Evolutionary conservation across 1,139 yeast species (phyloP).

Genomic region (Lodderomyces theae): DNA sequence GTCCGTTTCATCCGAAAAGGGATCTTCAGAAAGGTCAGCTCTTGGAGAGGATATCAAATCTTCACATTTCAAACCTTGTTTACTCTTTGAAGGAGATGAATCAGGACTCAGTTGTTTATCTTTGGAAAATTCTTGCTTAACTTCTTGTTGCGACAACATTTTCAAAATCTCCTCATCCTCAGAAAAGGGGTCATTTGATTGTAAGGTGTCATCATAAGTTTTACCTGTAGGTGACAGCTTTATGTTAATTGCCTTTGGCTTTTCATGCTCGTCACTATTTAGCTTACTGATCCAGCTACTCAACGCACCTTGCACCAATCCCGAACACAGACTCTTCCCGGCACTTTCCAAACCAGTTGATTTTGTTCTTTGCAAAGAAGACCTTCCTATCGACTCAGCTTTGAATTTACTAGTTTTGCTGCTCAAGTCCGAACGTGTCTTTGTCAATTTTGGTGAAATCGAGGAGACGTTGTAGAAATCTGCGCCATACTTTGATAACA

Average conservation of each 20-base stretch:
- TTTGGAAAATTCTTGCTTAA: background rate
- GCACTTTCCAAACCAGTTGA: constrained; percentile 24
- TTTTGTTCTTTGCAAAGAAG: constrained; percentile 28
- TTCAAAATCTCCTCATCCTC: constrained; percentile 33
- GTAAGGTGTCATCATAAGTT: constrained; percentile 1
- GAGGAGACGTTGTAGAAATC: constrained; percentile 24
- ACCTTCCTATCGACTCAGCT: constrained; percentile 10
- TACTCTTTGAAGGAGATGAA: background rate
- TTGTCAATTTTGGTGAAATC: constrained; percentile 22
- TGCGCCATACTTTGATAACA: constrained; percentile 39
- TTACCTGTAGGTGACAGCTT: constrained; percentile 9
- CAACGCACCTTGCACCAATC: constrained; percentile 15
- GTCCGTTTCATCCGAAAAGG: constrained; percentile 31
- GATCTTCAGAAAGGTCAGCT: constrained; percentile 22
- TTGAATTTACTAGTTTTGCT: constrained; percentile 5
- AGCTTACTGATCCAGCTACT: constrained; percentile 37
- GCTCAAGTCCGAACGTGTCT: constrained; percentile 30
- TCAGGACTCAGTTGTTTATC: background rate
- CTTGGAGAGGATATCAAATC: background rate
- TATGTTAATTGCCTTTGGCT: constrained; percentile 7
- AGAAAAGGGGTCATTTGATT: constrained; percentile 31
- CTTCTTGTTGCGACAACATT: constrained; percentile 10
- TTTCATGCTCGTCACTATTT: constrained; percentile 16
- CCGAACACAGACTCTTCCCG: constrained; percentile 4
- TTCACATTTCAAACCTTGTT: background rate